Percentiles rank a stretch among this genome's conserved stretches.
Conservation (phyloP, 768 basidiomycete species). For the Melanogaster broomeanus region DNA sequence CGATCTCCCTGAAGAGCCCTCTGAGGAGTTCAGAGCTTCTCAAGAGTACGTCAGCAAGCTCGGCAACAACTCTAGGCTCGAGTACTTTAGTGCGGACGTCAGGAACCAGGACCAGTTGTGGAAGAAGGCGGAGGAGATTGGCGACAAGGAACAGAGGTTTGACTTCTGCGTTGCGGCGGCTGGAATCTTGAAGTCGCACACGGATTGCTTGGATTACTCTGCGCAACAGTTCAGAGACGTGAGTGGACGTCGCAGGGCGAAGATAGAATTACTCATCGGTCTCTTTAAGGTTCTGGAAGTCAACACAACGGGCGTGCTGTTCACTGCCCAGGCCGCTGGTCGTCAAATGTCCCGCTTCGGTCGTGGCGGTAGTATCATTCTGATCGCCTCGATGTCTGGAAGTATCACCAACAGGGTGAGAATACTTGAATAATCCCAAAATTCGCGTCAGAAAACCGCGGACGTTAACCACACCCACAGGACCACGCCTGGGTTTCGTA, state of each 20-base stretch:
- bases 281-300: constrained; percentile 58
- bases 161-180: constrained; percentile 81
- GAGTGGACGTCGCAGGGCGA: constrained; percentile 3
- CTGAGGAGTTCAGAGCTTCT: constrained; percentile 57
- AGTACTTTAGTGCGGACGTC: constrained; percentile 69
- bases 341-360: constrained; percentile 54
- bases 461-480: constrained; percentile 34
- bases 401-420: constrained; percentile 71
- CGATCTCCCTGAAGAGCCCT: constrained; percentile 58
- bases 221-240: constrained; percentile 67
- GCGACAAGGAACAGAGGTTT: constrained; percentile 66
- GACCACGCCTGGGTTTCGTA: constrained; percentile 78
- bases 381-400: constrained; percentile 64
- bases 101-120: constrained; percentile 62
- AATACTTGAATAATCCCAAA: not conserved
- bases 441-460: not conserved
- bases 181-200: constrained; percentile 63
- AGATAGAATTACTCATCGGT: not conserved
- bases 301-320: constrained; percentile 63
- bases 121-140: constrained; percentile 58
- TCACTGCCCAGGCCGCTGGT: constrained; percentile 62
- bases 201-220: constrained; percentile 66
- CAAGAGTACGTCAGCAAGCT: constrained; percentile 51
- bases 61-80: constrained; percentile 43
- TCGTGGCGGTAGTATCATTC: constrained; percentile 53